Evolutionary conservation across 1,284 basidiomycete species (phyloP).

Genomic region (Puccinia triticina): DNA sequence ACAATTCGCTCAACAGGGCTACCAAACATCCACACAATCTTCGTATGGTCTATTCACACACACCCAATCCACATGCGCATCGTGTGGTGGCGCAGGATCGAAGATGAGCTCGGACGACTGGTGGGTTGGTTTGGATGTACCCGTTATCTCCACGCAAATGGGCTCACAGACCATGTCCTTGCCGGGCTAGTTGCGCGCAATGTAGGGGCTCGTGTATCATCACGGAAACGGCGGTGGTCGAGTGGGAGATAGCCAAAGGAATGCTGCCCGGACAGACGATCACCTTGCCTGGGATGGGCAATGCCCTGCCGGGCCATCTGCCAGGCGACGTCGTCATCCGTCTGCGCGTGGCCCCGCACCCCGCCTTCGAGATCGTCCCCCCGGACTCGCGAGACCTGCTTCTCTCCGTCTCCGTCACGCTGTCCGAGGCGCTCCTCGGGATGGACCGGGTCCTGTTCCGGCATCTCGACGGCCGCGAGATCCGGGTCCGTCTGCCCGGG

Average conservation of each 20-base stretch:
- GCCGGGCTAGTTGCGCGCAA: slow-evolving; percentile 6
- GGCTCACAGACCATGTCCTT: background rate
- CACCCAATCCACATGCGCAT: slow-evolving; percentile 12
- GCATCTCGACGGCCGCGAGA: slow-evolving; percentile 84
- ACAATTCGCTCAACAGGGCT: slow-evolving; percentile 9
- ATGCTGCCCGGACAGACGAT: slow-evolving; percentile 31
- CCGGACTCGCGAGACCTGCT: slow-evolving; percentile 56
- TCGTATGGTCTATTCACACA: background rate
- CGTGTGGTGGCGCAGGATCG: slow-evolving; percentile 27
- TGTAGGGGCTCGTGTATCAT: slow-evolving; percentile 31
- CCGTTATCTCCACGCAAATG: background rate
- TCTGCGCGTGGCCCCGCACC: slow-evolving; percentile 33
- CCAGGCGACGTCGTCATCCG: slow-evolving; percentile 34
- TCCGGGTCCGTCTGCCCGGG: slow-evolving; percentile 70
- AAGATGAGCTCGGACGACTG: slow-evolving; percentile 34
- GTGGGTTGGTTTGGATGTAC: slow-evolving; percentile 21
- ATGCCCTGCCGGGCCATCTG: slow-evolving; percentile 29
- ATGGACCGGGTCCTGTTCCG: slow-evolving; percentile 82
- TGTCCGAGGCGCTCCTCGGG: slow-evolving; percentile 89
- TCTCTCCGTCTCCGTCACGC: slow-evolving; percentile 66
- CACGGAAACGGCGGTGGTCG: background rate
- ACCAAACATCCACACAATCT: slow-evolving; percentile 8
- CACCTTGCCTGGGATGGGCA: slow-evolving; percentile 14
- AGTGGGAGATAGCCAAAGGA: slow-evolving; percentile 33
- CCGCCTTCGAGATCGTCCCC: slow-evolving; percentile 57